phyloP scores from a whole-genome alignment of 2,329 filamentous ascomycete genomes.

The Fusarium praegraminearum region DNA sequence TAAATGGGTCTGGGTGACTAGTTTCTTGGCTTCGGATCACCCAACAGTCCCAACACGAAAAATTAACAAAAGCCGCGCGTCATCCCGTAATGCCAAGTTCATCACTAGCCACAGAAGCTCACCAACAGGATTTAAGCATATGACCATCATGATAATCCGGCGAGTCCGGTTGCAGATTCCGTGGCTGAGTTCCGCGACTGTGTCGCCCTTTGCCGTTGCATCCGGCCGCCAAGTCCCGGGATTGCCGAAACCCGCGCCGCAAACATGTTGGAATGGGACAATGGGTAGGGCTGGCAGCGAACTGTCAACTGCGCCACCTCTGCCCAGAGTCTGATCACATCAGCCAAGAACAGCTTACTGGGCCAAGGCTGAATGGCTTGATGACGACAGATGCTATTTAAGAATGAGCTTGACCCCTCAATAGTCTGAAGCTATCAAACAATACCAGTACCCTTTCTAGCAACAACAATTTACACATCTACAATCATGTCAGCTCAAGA shows the following conservation, averaged over 20 bases:
- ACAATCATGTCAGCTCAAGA: slow-evolving; percentile 44
- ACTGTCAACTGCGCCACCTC: slow-evolving; percentile 32
- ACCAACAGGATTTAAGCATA: background rate
- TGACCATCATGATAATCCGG: slow-evolving; percentile 16
- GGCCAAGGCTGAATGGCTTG: slow-evolving; percentile 16
- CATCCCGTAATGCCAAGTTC: slow-evolving; percentile 25
- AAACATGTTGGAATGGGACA: background rate
- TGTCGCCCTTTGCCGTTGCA: slow-evolving; percentile 29
- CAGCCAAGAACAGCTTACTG: slow-evolving; percentile 29
- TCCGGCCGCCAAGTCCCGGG: slow-evolving; percentile 38
- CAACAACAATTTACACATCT: background rate
- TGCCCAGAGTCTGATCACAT: slow-evolving; percentile 34
- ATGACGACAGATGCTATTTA: slow-evolving; percentile 33
- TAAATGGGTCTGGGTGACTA: background rate
- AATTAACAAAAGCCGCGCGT: slow-evolving; percentile 23
- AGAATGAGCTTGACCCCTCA: slow-evolving; percentile 25
- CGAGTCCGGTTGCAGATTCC: slow-evolving; percentile 3
- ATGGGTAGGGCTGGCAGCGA: background rate
- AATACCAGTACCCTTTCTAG: background rate
- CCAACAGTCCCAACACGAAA: background rate
- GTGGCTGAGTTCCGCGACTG: slow-evolving; percentile 10
- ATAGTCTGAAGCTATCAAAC: background rate
- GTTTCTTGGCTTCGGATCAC: slow-evolving; percentile 8
- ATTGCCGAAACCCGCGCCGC: slow-evolving; percentile 29
- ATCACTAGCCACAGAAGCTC: slow-evolving; percentile 30